These are phyloP conservation scores for Pyricularia sp. DNA, from an alignment of 2,329 filamentous ascomycete genomes.

Conservation along the genomic window DNA sequence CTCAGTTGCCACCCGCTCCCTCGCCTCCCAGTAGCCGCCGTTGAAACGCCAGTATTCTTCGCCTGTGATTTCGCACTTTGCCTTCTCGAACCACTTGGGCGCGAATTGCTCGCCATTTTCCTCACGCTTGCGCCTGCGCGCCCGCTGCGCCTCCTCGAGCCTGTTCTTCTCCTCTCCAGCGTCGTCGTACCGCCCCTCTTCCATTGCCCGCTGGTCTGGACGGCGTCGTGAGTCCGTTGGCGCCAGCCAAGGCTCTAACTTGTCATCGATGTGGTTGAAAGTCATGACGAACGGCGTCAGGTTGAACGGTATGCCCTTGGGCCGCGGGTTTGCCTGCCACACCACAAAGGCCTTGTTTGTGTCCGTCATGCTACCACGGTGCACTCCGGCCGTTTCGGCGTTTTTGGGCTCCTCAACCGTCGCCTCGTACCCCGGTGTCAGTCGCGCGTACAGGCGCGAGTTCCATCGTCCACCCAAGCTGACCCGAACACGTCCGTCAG, in stretches of 20 bases:
- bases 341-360: conserved; percentile 73
- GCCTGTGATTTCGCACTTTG: conserved; percentile 63
- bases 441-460: conserved; percentile 86
- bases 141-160: conserved; percentile 82
- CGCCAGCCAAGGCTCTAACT: conserved; percentile 62
- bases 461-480: conserved; percentile 94
- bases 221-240: conserved; percentile 89
- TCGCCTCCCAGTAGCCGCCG: conserved; percentile 73
- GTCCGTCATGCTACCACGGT: conserved; percentile 43
- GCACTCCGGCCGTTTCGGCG: conserved; percentile 22
- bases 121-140: conserved; percentile 60
- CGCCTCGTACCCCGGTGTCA: conserved; percentile 82
- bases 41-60: conserved; percentile 86
- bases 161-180: conserved; percentile 90
- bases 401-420: conserved; percentile 39
- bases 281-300: conserved; percentile 91
- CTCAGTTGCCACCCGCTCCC: conserved; percentile 52
- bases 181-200: conserved; percentile 92
- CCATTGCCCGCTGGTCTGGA: conserved; percentile 95
- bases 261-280: conserved; percentile 82
- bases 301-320: conserved; percentile 85
- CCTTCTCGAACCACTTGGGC: conserved; percentile 75
- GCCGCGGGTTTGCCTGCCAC: conserved; percentile 78
- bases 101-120: conserved; percentile 65
- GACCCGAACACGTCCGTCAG: conserved; percentile 68